Evolutionary conservation across 2,329 filamentous ascomycete genomes (phyloP).

Genomic region (Monilinia vaccinii-corymbosi): DNA sequence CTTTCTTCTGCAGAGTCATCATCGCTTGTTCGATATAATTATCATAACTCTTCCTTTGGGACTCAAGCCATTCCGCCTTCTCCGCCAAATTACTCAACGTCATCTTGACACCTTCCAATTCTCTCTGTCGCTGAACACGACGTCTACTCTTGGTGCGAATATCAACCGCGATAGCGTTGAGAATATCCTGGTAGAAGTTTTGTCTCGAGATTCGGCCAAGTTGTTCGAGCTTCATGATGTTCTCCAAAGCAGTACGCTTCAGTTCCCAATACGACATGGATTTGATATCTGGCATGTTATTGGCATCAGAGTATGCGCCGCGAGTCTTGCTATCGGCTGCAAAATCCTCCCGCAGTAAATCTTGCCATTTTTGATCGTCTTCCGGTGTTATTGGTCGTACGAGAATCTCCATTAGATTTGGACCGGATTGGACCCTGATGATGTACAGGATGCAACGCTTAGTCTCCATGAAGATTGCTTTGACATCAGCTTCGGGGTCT

Average conservation of each 20-base stretch:
- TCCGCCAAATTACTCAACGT: slow-evolving; percentile 69
- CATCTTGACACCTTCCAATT: slow-evolving; percentile 73
- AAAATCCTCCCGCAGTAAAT: slow-evolving; percentile 75
- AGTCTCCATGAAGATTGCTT: slow-evolving; percentile 94
- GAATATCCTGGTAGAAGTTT: slow-evolving; percentile 94
- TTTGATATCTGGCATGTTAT: slow-evolving; percentile 78
- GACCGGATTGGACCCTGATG: slow-evolving; percentile 86
- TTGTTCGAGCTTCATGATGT: slow-evolving; percentile 82
- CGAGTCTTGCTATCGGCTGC: slow-evolving; percentile 56
- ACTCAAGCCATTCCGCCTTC: slow-evolving; percentile 86
- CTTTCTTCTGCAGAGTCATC: slow-evolving; percentile 94
- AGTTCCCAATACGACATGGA: slow-evolving; percentile 84
- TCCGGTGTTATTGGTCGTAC: slow-evolving; percentile 80
- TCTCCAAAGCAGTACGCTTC: slow-evolving; percentile 88
- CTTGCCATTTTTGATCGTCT: slow-evolving; percentile 82
- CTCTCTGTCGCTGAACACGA: slow-evolving; percentile 81
- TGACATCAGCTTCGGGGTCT: slow-evolving; percentile 86
- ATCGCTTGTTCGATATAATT: slow-evolving; percentile 99
- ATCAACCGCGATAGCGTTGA: slow-evolving; percentile 93
- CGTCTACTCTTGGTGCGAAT: slow-evolving; percentile 95
- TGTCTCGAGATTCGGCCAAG: slow-evolving; percentile 75
- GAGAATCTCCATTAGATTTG: slow-evolving; percentile 90
- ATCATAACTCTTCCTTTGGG: slow-evolving; percentile 94
- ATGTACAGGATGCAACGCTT: slow-evolving; percentile 97
- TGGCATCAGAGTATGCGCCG: slow-evolving; percentile 82